phyloP scores from a whole-genome alignment of 495 filamentous ascomycete genomes.

The Letharia lupina region DNA sequence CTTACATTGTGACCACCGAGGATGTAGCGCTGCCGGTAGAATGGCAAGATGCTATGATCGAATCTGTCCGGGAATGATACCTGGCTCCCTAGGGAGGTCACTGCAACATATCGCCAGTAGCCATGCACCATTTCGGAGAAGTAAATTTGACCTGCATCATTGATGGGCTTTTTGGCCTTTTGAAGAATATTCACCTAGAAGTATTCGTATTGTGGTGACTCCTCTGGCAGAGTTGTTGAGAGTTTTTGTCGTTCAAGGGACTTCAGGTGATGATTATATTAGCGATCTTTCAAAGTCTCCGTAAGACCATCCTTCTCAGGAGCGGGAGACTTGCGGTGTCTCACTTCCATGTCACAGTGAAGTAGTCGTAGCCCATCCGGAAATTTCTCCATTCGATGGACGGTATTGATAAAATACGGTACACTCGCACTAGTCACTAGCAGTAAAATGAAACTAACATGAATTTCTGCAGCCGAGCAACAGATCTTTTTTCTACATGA shows the following conservation, averaged over 20 bases:
- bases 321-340: too few species aligned
- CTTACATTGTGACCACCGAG: background rate
- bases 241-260: background rate
- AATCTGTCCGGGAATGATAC: background rate
- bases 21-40: background rate
- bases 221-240: background rate
- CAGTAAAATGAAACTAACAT: background rate
- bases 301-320: too few species aligned
- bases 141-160: background rate
- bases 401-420: background rate
- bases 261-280: too few species aligned
- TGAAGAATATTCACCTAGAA: background rate
- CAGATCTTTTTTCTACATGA: conserved; percentile 42
- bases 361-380: too few species aligned
- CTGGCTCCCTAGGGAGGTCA: background rate
- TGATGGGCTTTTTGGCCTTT: background rate
- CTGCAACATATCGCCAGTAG: background rate
- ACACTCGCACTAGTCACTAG: background rate
- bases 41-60: background rate
- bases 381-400: too few species aligned
- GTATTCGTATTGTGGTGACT: background rate
- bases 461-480: background rate
- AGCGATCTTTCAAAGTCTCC: too few species aligned
- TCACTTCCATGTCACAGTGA: too few species aligned
- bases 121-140: background rate